Conservation (phyloP, 2,329 filamentous ascomycete species). For the Penicillium sp. region DNA sequence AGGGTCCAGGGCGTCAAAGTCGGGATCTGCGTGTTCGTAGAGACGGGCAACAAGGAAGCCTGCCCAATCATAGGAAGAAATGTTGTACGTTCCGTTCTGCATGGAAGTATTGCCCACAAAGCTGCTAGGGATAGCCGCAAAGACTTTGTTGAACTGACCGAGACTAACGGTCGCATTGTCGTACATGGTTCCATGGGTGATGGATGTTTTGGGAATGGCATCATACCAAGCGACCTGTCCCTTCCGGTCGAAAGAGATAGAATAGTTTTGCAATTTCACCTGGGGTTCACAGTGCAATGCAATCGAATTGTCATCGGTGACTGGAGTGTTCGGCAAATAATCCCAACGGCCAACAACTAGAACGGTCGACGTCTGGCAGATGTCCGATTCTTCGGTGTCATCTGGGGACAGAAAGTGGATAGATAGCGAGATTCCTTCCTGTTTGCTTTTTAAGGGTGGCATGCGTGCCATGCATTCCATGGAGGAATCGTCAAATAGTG, state of each 20-base stretch:
- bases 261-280: conserved; percentile 26
- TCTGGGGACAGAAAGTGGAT: conserved; percentile 37
- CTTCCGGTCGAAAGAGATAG: conserved; percentile 30
- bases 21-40: conserved; percentile 29
- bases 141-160: conserved; percentile 39
- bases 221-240: conserved; percentile 28
- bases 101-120: conserved; percentile 30
- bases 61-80: conserved; percentile 38
- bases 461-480: conserved; percentile 31
- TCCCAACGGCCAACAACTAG: conserved; percentile 37
- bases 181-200: conserved; percentile 30
- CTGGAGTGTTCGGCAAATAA: conserved; percentile 25
- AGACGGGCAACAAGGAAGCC: conserved; percentile 36
- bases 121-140: conserved; percentile 36
- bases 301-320: conserved; percentile 32
- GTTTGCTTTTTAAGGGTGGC: conserved; percentile 22
- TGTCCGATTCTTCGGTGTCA: conserved; percentile 21
- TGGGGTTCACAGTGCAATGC: conserved; percentile 36
- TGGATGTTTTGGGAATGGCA: conserved; percentile 19
- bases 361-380: conserved; percentile 36
- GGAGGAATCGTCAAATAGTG: conserved; percentile 24
- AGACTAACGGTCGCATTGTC: conserved; percentile 36
- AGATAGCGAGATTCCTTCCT: conserved; percentile 30
- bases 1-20: conserved; percentile 28
- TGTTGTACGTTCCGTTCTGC: conserved; percentile 27